A percentile compares a stretch with the other conserved stretches of the same genome.
Evolutionary conservation across 352 stramenopile species (phyloP).

Genomic region (Phytophthora macrochlamydospora): DNA sequence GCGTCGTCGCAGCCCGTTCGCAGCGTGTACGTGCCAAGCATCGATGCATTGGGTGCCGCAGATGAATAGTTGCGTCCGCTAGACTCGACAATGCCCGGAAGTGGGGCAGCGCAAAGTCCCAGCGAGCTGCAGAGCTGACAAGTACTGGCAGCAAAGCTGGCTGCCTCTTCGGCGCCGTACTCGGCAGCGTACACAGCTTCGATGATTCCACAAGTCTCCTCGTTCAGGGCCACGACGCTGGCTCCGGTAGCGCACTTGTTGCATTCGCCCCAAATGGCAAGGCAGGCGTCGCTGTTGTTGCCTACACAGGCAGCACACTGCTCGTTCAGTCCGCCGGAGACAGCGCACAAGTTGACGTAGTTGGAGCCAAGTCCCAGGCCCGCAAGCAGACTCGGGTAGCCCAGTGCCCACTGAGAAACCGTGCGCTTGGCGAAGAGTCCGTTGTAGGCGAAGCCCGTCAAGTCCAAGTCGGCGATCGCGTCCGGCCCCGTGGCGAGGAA

Average conservation of each 20-base stretch:
- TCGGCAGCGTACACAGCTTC: conserved; percentile 42
- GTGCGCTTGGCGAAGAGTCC: conserved; percentile 57
- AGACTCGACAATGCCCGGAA: conserved; percentile 58
- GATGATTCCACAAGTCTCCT: conserved; percentile 46
- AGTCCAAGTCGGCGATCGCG: conserved; percentile 41
- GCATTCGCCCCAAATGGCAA: conserved; percentile 47
- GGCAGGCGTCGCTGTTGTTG: conserved; percentile 36
- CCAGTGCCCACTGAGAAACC: conserved; percentile 53
- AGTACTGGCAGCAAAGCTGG: conserved; percentile 34
- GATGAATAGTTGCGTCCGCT: conserved; percentile 59
- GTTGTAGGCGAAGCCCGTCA: conserved; percentile 59
- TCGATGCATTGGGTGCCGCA: conserved; percentile 23
- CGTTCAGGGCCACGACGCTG: conserved; percentile 49
- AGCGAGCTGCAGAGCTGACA: conserved; percentile 45
- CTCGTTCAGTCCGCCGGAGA: conserved; percentile 39
- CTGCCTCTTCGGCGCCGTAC: conserved; percentile 43
- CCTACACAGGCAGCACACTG: conserved; percentile 49
- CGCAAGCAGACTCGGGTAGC: conserved; percentile 58
- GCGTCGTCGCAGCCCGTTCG: conserved; percentile 62
- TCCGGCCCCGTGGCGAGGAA: conserved; percentile 43
- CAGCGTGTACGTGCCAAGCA: conserved; percentile 46
- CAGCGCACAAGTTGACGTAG: conserved; percentile 45
- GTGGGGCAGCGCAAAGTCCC: conserved; percentile 57
- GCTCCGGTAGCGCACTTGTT: conserved; percentile 47
- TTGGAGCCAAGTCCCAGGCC: conserved; percentile 54